Evolutionary conservation across 805 yeast species (phyloP).

Genomic region (Candida fluviatilis): DNA sequence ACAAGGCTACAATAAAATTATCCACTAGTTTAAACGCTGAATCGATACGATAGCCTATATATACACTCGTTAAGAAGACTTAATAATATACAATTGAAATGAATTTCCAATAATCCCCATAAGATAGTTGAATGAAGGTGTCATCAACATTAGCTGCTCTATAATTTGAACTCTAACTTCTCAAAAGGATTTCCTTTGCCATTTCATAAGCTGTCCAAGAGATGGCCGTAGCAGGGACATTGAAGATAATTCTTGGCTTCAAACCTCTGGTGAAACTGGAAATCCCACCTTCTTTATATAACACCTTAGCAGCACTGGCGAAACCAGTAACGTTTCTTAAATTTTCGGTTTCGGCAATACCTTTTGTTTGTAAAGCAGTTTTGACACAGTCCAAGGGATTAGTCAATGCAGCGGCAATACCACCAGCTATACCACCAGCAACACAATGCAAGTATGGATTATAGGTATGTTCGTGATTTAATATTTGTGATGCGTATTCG

Average conservation of each 20-base stretch:
- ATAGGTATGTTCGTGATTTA: slow-evolving; percentile 75
- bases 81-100: slow-evolving; percentile 3
- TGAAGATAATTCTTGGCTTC: slow-evolving; percentile 85
- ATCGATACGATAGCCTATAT: neutral
- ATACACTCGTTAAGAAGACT: too few relatives aligned
- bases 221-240: slow-evolving; percentile 94
- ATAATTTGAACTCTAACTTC: slow-evolving; percentile 8
- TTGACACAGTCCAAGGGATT: slow-evolving; percentile 93
- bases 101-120: neutral
- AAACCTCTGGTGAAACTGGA: slow-evolving; percentile 78
- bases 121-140: too few relatives aligned
- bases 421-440: slow-evolving; percentile 93
- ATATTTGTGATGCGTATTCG: slow-evolving; percentile 71
- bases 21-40: too few relatives aligned
- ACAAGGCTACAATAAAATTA: too few relatives aligned
- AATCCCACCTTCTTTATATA: slow-evolving; percentile 57
- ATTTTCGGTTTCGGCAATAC: slow-evolving; percentile 43
- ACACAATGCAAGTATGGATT: slow-evolving; percentile 91
- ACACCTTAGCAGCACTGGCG: slow-evolving; percentile 62
- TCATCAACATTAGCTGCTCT: too few relatives aligned
- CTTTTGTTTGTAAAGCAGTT: slow-evolving; percentile 84
- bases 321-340: slow-evolving; percentile 63
- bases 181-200: slow-evolving; percentile 73
- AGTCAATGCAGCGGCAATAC: slow-evolving; percentile 89
- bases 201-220: slow-evolving; percentile 98